A percentile compares a stretch with the other conserved stretches of the same genome.
phyloP scores from a whole-genome alignment of 2,329 filamentous ascomycete species.

The Phaeosphaeria sp. region DNA sequence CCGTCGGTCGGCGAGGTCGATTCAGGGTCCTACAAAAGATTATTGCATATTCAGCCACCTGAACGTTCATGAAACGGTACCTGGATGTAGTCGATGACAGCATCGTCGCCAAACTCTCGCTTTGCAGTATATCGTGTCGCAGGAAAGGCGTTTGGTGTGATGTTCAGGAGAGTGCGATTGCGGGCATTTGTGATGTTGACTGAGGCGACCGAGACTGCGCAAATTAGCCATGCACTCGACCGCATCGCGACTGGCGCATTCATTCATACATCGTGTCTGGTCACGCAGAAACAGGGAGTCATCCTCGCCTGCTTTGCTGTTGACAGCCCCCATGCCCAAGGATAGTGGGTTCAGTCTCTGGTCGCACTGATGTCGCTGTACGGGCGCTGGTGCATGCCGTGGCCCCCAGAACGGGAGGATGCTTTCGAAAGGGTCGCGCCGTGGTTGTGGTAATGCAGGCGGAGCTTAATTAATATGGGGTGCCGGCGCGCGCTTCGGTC shows the following conservation, averaged over 20 bases:
- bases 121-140: conserved; percentile 77
- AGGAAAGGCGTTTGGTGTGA: conserved; percentile 87
- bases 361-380: conserved; percentile 29
- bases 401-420: conserved; percentile 12
- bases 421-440: conserved; percentile 15
- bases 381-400: conserved; percentile 41
- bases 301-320: conserved; percentile 82
- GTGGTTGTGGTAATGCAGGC: conserved; percentile 15
- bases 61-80: conserved; percentile 55
- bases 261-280: conserved; percentile 80
- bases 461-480: conserved; percentile 41
- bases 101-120: conserved; percentile 75
- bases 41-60: conserved; percentile 13
- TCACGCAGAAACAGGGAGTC: conserved; percentile 84
- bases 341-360: neutral
- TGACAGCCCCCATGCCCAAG: conserved; percentile 82
- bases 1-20: conserved; percentile 38
- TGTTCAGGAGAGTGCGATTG: conserved; percentile 76
- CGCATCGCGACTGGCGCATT: conserved; percentile 1
- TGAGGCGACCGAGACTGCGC: conserved; percentile 82
- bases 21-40: conserved; percentile 75
- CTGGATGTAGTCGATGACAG: conserved; percentile 89
- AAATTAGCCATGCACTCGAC: conserved; percentile 26
- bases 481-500: conserved; percentile 29
- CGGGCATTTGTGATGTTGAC: conserved; percentile 81